These are phyloP conservation scores for Saccharomycopsis sp. DNA, from an alignment of 805 yeast genomes.

Conservation along the genomic window DNA sequence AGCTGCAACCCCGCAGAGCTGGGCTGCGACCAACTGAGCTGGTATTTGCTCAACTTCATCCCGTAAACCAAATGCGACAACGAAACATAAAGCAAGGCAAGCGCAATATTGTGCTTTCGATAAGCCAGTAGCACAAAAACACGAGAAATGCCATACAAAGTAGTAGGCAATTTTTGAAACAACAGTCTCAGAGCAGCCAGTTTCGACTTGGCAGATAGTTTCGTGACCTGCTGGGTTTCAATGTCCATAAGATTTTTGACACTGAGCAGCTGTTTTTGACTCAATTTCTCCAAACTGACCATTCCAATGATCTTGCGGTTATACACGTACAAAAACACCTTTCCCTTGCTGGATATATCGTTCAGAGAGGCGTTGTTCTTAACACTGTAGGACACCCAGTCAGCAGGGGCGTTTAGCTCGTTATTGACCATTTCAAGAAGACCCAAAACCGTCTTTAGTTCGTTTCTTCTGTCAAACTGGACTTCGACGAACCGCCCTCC, in stretches of 20 bases:
- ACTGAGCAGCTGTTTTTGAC: background rate
- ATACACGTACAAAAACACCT: slow-evolving; percentile 44
- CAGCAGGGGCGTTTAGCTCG: slow-evolving; percentile 52
- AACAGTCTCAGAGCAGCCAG: background rate
- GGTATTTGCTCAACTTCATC: slow-evolving; percentile 31
- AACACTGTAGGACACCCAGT: slow-evolving; percentile 28
- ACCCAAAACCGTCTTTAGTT: slow-evolving; percentile 32
- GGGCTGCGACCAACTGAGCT: slow-evolving; percentile 69
- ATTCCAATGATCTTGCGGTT: slow-evolving; percentile 47
- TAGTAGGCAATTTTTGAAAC: slow-evolving; percentile 13
- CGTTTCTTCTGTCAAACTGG: slow-evolving; percentile 28
- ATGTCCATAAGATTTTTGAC: slow-evolving; percentile 12
- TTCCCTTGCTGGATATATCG: slow-evolving; percentile 30
- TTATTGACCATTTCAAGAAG: slow-evolving; percentile 49
- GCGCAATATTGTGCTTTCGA: slow-evolving; percentile 47
- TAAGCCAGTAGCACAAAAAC: slow-evolving; percentile 39
- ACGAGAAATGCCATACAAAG: slow-evolving; percentile 39
- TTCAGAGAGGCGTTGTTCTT: slow-evolving; percentile 1
- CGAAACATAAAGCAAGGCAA: slow-evolving; percentile 38
- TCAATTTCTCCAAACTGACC: slow-evolving; percentile 37
- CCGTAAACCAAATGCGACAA: slow-evolving; percentile 45
- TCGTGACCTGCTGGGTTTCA: slow-evolving; percentile 11
- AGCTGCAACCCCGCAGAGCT: slow-evolving; percentile 56
- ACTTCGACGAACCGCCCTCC: slow-evolving; percentile 33
- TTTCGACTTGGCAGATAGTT: background rate